phyloP scores from a whole-genome alignment of 495 filamentous ascomycete genomes.

The Podospora comata region DNA sequence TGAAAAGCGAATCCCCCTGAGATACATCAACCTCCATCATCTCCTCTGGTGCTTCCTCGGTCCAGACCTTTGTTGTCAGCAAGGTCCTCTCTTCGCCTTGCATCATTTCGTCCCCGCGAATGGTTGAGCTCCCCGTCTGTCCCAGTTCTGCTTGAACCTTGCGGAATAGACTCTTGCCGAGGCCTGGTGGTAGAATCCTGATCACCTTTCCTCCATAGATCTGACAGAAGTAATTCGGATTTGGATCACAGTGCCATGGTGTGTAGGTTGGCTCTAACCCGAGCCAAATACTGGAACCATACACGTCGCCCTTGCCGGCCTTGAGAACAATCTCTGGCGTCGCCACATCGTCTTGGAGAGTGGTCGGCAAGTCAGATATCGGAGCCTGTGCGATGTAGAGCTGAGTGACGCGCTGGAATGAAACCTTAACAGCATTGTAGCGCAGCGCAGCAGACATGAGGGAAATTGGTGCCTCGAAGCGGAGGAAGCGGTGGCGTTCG shows the following conservation, averaged over 20 bases:
- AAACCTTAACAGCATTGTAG: conserved; percentile 27
- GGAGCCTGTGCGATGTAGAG: conserved; percentile 85
- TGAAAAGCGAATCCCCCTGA: conserved; percentile 74
- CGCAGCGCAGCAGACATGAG: conserved; percentile 36
- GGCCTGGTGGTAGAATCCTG: conserved; percentile 61
- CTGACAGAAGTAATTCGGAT: conserved; percentile 90
- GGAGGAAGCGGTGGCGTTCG: conserved; percentile 26
- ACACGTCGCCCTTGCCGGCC: conserved; percentile 70
- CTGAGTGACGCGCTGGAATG: conserved; percentile 20
- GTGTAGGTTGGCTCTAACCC: conserved; percentile 83
- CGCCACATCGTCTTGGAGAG: conserved; percentile 63
- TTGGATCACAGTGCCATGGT: conserved; percentile 87
- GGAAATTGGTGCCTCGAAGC: conserved; percentile 37
- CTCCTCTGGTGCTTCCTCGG: conserved; percentile 27
- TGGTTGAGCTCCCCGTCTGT: conserved; percentile 46
- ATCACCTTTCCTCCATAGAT: conserved; percentile 70
- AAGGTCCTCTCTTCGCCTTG: conserved; percentile 62
- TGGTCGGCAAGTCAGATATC: conserved; percentile 59
- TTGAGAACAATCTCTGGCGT: conserved; percentile 58
- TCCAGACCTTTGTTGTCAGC: conserved; percentile 72
- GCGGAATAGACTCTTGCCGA: conserved; percentile 60
- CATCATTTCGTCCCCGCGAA: conserved; percentile 94
- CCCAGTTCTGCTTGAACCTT: conserved; percentile 51
- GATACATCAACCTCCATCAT: conserved; percentile 52
- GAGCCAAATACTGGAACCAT: conserved; percentile 83